phyloP scores from a whole-genome alignment of 2,329 filamentous ascomycete species.

The Arthrobotrys iridis region DNA sequence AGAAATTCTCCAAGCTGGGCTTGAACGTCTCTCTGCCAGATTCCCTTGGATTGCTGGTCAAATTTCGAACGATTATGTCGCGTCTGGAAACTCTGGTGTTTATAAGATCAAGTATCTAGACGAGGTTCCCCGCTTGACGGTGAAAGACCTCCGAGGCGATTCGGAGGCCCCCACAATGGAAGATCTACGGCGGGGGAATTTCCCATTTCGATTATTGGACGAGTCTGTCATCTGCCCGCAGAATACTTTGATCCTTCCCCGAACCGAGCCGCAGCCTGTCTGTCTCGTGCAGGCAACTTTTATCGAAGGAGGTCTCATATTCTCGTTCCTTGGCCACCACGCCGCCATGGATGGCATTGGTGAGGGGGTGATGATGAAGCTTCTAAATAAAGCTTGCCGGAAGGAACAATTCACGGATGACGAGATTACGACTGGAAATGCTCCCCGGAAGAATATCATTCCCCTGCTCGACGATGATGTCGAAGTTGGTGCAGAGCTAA shows the following conservation, averaged over 20 bases:
- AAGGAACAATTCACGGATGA: constrained; percentile 64
- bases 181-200: constrained; percentile 61
- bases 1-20: constrained; percentile 59
- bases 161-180: constrained; percentile 61
- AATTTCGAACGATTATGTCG: constrained; percentile 61
- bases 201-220: constrained; percentile 66
- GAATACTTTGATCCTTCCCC: constrained; percentile 61
- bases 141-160: constrained; percentile 63
- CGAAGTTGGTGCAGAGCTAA: constrained; percentile 60
- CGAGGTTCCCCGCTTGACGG: constrained; percentile 60
- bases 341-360: constrained; percentile 67
- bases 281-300: constrained; percentile 66
- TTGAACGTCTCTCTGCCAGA: constrained; percentile 61
- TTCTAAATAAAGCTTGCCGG: constrained; percentile 66
- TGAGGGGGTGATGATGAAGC: constrained; percentile 64
- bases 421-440: constrained; percentile 64
- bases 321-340: constrained; percentile 66
- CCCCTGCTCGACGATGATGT: constrained; percentile 62
- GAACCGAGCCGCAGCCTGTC: constrained; percentile 60
- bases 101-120: constrained; percentile 62
- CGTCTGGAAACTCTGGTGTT: constrained; percentile 58
- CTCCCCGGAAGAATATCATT: constrained; percentile 61
- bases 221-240: constrained; percentile 63
- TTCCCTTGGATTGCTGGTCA: constrained; percentile 67
- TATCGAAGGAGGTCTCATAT: constrained; percentile 65